Evolutionary conservation across 225 moss, liverwort and hornwort genomes (phyloP).

Genomic region (Pseudoscleropodium purum): DNA sequence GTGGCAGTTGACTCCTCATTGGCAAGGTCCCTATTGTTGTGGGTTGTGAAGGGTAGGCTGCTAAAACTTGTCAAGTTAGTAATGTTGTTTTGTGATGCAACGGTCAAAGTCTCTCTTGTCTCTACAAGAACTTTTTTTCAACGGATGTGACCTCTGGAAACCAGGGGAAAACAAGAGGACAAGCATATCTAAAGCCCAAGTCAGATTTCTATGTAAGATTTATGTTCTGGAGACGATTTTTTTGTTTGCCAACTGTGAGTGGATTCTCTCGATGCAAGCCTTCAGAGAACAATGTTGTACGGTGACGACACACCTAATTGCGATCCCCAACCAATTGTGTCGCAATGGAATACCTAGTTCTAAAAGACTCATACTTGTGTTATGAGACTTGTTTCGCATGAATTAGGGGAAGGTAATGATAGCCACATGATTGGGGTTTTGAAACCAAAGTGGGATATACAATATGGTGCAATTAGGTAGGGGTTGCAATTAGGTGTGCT

Average conservation of each 20-base stretch:
- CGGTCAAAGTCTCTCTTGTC: neutral
- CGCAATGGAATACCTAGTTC: neutral
- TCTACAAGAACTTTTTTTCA: neutral
- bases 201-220: neutral
- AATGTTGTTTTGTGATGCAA: neutral
- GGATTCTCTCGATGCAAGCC: too few species aligned
- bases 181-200: neutral
- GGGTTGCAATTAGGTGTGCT: neutral
- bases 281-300: neutral
- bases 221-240: neutral
- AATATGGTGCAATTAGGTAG: neutral
- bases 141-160: neutral
- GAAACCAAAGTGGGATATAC: neutral
- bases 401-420: neutral
- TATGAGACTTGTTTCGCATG: neutral
- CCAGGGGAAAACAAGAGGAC: neutral
- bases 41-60: neutral
- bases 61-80: neutral
- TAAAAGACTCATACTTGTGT: neutral
- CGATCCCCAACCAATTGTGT: neutral
- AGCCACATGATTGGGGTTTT: neutral
- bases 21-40: neutral
- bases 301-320: neutral
- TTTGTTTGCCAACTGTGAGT: neutral
- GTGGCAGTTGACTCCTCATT: neutral